phyloP scores from a whole-genome alignment of 208 protist species.

The Tritrichomonas foetus region DNA sequence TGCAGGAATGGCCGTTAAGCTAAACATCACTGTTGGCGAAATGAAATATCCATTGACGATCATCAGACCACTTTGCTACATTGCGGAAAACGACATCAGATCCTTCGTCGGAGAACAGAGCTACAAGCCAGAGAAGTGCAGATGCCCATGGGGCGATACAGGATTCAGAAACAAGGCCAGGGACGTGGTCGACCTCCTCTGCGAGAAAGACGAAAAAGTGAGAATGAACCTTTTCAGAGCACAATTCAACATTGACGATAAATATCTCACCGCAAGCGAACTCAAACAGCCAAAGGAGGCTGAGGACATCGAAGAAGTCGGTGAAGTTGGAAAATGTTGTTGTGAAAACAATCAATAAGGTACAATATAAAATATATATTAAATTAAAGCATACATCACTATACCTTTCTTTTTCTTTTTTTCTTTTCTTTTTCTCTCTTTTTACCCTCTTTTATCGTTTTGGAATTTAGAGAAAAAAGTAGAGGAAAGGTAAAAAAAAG shows the following conservation, averaged over 20 bases:
- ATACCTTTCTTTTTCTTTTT: no score
- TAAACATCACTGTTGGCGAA: slow-evolving; percentile 15
- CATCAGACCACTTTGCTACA: not conserved
- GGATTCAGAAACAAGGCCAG: slow-evolving; percentile 4
- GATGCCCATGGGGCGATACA: slow-evolving; percentile 35
- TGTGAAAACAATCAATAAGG: no score
- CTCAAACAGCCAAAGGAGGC: not conserved
- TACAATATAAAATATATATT: no score
- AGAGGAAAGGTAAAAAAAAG: no score
- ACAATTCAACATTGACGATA: not conserved
- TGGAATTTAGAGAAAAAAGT: no score
- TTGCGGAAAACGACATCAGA: not conserved
- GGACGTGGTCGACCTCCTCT: not conserved
- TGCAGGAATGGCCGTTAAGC: not conserved
- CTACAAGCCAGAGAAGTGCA: not conserved
- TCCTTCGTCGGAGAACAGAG: not conserved
- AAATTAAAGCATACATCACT: no score
- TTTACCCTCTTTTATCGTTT: no score
- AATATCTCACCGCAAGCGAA: not conserved
- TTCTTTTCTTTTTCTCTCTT: no score
- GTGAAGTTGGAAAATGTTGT: no score
- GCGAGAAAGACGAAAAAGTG: not conserved
- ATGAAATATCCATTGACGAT: slow-evolving; percentile 9
- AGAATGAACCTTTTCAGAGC: slow-evolving; percentile 29
- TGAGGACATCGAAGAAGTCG: slow-evolving; percentile 28